Evolutionary conservation across 1,284 basidiomycete genomes (phyloP).

Genomic region (Microbotryomycetes sp.): DNA sequence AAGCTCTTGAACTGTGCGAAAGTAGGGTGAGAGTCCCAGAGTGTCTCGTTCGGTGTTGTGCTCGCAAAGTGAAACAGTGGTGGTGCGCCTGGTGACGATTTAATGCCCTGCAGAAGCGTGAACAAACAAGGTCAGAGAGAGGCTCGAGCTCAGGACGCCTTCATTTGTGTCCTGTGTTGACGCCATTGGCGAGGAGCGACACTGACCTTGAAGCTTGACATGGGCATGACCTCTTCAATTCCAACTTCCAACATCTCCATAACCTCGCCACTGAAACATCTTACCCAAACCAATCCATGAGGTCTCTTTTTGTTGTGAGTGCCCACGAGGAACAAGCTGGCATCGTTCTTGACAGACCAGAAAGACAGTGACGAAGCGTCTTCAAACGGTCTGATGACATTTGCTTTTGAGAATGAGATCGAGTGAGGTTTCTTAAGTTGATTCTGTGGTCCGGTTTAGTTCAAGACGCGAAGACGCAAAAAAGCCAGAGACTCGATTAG

Average conservation of each 20-base stretch:
- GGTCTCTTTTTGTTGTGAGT: conserved; percentile 94
- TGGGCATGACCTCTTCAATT: conserved; percentile 68
- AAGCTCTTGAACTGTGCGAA: conserved; percentile 89
- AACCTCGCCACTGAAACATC: conserved; percentile 80
- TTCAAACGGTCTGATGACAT: conserved; percentile 86
- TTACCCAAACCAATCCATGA: conserved; percentile 74
- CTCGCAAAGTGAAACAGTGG: conserved; percentile 92
- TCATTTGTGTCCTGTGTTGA: neutral
- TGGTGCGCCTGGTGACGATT: conserved; percentile 83
- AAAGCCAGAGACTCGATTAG: conserved; percentile 2
- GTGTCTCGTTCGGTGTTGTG: conserved; percentile 52
- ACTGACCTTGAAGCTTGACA: conserved; percentile 75
- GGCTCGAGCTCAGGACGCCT: neutral
- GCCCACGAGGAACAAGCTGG: conserved; percentile 81
- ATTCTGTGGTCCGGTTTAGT: conserved; percentile 54
- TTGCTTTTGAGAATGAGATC: conserved; percentile 82
- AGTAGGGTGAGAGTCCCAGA: conserved; percentile 85
- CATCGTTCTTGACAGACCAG: conserved; percentile 92
- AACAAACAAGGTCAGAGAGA: neutral
- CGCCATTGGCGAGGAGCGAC: neutral
- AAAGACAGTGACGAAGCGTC: conserved; percentile 74
- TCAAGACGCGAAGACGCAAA: neutral
- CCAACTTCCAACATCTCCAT: conserved; percentile 95
- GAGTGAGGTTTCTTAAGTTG: conserved; percentile 80
- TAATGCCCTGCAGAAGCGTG: conserved; percentile 56